Evolutionary conservation across 75 land plant species (phyloP), one percentile per base, ranked within the genome.

Genomic region (Isoetes taiwanensis): DNA sequence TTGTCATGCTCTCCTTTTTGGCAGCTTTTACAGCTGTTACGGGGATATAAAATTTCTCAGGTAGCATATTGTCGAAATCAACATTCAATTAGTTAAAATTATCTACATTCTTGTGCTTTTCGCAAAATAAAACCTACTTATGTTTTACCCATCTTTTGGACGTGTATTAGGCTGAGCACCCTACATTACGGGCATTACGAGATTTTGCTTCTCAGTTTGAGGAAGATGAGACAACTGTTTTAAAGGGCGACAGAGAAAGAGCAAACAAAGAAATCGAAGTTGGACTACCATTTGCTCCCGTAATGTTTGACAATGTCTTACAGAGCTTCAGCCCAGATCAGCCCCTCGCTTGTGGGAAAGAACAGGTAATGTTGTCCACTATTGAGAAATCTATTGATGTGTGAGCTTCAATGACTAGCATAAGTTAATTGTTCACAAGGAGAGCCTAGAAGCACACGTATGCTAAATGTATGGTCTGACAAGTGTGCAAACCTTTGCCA

Each of bases 1-100:
- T 56, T 94, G 5, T 79, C 99, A 4, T 94, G 99, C 65, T 65
- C 90, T 25, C 90, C 96, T 26, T 94, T 94, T 65, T 63, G 80
- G 37, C 77, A 82, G 27, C 84, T 94, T 16, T 57, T 94, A 43
- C 79, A 73, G 37, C 62, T 68, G 17, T 52, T 94, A 34, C 70
- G 71, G 58, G 52, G 24, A 23, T 79, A 70, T 12, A 34, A 70
- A n/a, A 65, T 84, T 35, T 85, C 86, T 21, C 54, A 81, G 99
- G 99, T 94, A 6, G 2, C 12, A 28, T 52, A 2, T 52, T 52
- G 2, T 52, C 24, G 1, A 19, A 30, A 6, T 14, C 9, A 48
- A 31, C 30, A 9, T 57, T 19, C 14, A 39, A 41, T 19, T 6
- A 19, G 37, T 38, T 16, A 28, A 10, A 1, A 40, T 30, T 35